Conservation (phyloP, 2,329 filamentous ascomycete genomes). For the Diaporthe citriasiana region DNA sequence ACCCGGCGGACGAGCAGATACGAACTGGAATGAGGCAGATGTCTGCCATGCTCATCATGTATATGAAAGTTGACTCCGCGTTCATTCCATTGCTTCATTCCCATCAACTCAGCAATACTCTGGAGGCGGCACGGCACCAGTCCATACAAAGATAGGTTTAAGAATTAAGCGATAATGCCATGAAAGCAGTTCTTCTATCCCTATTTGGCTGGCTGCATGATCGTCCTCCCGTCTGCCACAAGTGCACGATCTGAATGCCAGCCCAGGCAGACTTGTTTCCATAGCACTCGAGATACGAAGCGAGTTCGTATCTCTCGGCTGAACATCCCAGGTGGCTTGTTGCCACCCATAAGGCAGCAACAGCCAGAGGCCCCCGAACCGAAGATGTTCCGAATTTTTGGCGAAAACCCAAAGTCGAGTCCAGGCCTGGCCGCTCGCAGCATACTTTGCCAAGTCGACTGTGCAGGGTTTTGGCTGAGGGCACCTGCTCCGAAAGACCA, state of each 20-base stretch:
- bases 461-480: neutral
- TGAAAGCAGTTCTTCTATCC: neutral
- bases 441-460: slow-evolving; percentile 22
- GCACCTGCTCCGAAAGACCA: neutral
- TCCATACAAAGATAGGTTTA: neutral
- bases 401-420: neutral
- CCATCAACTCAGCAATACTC: neutral
- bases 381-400: neutral
- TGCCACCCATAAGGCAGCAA: neutral
- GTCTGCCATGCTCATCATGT: slow-evolving; percentile 1
- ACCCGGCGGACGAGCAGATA: slow-evolving; percentile 24
- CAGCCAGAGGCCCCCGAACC: neutral
- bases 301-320: neutral
- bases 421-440: neutral
- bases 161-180: slow-evolving; percentile 20
- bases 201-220: accelerated
- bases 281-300: neutral
- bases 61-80: slow-evolving; percentile 17
- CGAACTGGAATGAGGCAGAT: slow-evolving; percentile 11
- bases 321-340: neutral
- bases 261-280: neutral
- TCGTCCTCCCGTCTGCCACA: neutral
- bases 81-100: neutral
- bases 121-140: neutral
- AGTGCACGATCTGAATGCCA: neutral